phyloP scores from a whole-genome alignment of 2,329 filamentous ascomycete genomes.

The Aspergillaceae sp. region DNA sequence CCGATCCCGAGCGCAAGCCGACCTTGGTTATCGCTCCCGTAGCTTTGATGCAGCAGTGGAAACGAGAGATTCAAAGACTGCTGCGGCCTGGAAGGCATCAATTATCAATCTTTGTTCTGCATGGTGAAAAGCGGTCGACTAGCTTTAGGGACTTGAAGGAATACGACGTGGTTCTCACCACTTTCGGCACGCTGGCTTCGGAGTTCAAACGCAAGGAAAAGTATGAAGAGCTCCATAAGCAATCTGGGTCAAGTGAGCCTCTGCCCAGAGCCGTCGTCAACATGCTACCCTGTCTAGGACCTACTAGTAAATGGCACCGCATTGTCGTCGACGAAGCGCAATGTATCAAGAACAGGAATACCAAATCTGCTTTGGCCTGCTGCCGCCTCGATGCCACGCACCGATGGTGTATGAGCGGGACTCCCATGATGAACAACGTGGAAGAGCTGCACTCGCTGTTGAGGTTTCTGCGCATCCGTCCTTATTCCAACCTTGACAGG shows the following conservation, averaged over 20 bases:
- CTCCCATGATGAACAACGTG: slow-evolving; percentile 81
- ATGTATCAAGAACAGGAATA: slow-evolving; percentile 66
- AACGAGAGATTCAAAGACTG: slow-evolving; percentile 66
- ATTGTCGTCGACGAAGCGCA: slow-evolving; percentile 74
- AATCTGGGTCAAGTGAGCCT: slow-evolving; percentile 28
- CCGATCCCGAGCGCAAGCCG: slow-evolving; percentile 54
- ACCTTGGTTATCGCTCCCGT: slow-evolving; percentile 78
- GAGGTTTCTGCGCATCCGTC: slow-evolving; percentile 65
- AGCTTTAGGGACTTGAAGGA: slow-evolving; percentile 53
- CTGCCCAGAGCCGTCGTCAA: slow-evolving; percentile 11
- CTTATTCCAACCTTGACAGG: slow-evolving; percentile 56
- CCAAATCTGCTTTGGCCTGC: slow-evolving; percentile 53
- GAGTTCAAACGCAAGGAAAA: slow-evolving; percentile 56
- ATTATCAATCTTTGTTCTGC: slow-evolving; percentile 60
- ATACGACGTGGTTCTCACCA: slow-evolving; percentile 70
- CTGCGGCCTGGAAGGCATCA: slow-evolving; percentile 48
- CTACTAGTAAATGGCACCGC: slow-evolving; percentile 54
- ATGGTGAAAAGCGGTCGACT: slow-evolving; percentile 52
- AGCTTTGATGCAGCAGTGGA: slow-evolving; percentile 75
- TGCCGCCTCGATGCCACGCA: slow-evolving; percentile 51
- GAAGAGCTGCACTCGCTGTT: slow-evolving; percentile 70
- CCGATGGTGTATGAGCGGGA: slow-evolving; percentile 69
- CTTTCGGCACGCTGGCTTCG: slow-evolving; percentile 61
- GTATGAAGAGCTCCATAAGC: slow-evolving; percentile 43
- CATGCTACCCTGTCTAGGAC: slow-evolving; percentile 52